These are phyloP conservation scores for Protomyces pachydermus DNA, from an alignment of 1,139 yeast species.

Conservation along the genomic window DNA sequence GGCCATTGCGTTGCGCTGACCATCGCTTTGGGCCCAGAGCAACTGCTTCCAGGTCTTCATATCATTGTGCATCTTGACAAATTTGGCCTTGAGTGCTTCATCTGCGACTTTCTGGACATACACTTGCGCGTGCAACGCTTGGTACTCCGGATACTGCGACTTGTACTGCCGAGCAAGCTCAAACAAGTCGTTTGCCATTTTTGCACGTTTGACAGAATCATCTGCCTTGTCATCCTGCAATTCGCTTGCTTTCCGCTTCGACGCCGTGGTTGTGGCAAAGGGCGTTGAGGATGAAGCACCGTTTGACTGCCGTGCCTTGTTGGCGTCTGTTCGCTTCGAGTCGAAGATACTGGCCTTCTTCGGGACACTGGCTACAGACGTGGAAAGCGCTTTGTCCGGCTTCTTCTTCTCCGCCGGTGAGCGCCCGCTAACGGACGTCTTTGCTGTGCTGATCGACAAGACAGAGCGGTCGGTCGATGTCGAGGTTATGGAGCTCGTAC, in stretches of 20 bases:
- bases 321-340: background rate
- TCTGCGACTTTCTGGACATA: constrained; percentile 7
- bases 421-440: background rate
- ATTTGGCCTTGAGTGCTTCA: constrained; percentile 3
- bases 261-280: background rate
- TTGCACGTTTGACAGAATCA: background rate
- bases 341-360: background rate
- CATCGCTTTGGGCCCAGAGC: background rate
- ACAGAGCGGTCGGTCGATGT: constrained; percentile 7
- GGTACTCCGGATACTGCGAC: constrained; percentile 14
- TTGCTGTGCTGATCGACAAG: background rate
- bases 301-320: background rate
- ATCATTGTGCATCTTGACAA: constrained; percentile 22
- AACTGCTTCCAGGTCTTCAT: constrained; percentile 22
- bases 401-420: background rate
- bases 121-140: constrained; percentile 9
- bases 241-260: constrained; percentile 5
- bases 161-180: constrained; percentile 18
- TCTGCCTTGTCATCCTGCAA: background rate
- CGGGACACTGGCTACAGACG: background rate
- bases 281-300: background rate
- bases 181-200: constrained; percentile 1
- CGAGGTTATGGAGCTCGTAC: constrained; percentile 18
- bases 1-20: background rate
- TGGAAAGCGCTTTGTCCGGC: background rate